phyloP scores from a whole-genome alignment of 2,329 filamentous ascomycete species.

The Fusarium palustre region DNA sequence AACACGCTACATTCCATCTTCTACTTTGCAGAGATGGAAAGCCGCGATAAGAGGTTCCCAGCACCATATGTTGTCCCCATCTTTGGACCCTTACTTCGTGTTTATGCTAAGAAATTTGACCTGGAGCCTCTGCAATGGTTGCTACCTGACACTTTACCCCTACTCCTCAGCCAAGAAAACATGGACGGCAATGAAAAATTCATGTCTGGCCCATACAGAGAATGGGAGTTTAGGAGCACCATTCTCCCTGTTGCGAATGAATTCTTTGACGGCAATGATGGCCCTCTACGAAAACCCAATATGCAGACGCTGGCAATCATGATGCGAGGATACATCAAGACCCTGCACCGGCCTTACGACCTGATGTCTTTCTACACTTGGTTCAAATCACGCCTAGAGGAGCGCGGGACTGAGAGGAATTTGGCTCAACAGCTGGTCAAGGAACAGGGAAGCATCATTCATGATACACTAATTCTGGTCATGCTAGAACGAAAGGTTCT shows the following conservation, averaged over 20 bases:
- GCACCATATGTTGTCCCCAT: constrained; percentile 53
- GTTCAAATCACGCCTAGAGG: constrained; percentile 58
- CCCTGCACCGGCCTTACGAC: constrained; percentile 54
- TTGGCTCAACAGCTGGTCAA: constrained; percentile 53
- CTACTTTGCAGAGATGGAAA: constrained; percentile 57
- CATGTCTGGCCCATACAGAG: constrained; percentile 28
- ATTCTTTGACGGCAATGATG: constrained; percentile 46
- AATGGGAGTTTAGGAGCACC: constrained; percentile 49
- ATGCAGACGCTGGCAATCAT: constrained; percentile 59
- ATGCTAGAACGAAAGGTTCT: constrained; percentile 59
- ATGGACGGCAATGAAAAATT: constrained; percentile 42
- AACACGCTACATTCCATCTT: constrained; percentile 63
- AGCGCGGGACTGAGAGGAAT: constrained; percentile 49
- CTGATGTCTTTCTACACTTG: constrained; percentile 60
- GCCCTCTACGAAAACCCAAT: constrained; percentile 52
- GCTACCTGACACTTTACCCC: constrained; percentile 52
- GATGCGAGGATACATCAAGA: constrained; percentile 60
- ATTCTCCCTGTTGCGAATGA: constrained; percentile 51
- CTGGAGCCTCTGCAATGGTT: constrained; percentile 58
- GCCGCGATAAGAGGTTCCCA: constrained; percentile 44
- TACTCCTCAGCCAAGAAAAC: constrained; percentile 45
- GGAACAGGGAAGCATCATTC: constrained; percentile 58
- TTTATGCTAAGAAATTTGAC: constrained; percentile 63
- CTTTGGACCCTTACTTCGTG: constrained; percentile 61
- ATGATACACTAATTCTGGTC: constrained; percentile 63